Evolutionary conservation across 306 rosid genomes (phyloP).

Genomic region (Acmispon strigosus): DNA sequence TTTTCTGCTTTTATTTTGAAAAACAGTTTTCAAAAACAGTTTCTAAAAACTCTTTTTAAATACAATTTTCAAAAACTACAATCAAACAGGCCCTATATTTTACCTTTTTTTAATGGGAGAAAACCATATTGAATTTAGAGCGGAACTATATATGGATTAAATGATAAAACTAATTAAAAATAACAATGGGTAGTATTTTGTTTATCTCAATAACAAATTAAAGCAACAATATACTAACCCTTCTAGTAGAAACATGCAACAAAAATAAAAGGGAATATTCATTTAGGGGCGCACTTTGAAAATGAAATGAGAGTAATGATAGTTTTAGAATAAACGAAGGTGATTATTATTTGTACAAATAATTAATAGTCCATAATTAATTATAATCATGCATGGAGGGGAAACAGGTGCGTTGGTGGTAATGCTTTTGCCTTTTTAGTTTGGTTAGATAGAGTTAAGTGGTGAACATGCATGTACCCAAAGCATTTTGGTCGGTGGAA

Average conservation of each 20-base stretch:
- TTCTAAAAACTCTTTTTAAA: too few relatives aligned
- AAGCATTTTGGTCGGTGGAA: slow-evolving; percentile 30
- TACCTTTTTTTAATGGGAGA: too few relatives aligned
- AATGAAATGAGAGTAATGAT: not conserved
- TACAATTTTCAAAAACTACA: too few relatives aligned
- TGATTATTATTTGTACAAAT: not conserved
- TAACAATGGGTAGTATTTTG: not conserved
- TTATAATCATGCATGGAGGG: slow-evolving; percentile 13
- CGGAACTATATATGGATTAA: not conserved
- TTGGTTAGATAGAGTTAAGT: slow-evolving; percentile 3
- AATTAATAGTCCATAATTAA: not conserved
- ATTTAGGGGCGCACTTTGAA: not conserved
- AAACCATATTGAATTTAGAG: too few relatives aligned
- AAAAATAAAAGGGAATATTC: not conserved
- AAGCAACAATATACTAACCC: not conserved
- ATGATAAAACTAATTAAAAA: not conserved
- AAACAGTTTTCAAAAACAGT: too few relatives aligned
- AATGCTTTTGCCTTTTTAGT: slow-evolving; percentile 20
- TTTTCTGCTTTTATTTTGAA: too few relatives aligned
- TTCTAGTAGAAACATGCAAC: not conserved
- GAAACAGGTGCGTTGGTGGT: slow-evolving; percentile 13
- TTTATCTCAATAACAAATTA: not conserved
- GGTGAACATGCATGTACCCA: slow-evolving; percentile 25
- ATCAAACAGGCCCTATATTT: too few relatives aligned
- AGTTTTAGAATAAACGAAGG: not conserved